phyloP scores from a whole-genome alignment of 2,329 filamentous ascomycete genomes.

The Trichoderma brevicompactum region DNA sequence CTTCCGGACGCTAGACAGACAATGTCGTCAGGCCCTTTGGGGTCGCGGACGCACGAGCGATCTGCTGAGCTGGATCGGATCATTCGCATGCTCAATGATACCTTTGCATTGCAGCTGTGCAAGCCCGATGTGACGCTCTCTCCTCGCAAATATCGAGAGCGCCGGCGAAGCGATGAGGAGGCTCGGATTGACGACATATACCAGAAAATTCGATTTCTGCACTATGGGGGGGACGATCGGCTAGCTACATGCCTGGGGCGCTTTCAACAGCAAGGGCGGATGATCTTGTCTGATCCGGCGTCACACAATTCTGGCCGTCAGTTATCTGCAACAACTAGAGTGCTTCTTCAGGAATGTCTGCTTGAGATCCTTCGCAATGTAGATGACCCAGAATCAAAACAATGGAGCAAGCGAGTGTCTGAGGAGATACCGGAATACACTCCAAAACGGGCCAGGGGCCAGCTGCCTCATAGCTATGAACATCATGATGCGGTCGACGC shows the following conservation, averaged over 20 bases:
- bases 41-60: not conserved
- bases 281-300: conserved; percentile 5
- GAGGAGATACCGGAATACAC: conserved; percentile 32
- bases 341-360: conserved; percentile 36
- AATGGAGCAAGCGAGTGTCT: conserved; percentile 34
- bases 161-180: conserved; percentile 34
- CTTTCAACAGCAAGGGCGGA: conserved; percentile 31
- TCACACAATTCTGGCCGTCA: not conserved
- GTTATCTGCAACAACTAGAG: conserved; percentile 29
- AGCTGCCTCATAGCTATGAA: not conserved
- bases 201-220: conserved; percentile 32
- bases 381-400: conserved; percentile 15
- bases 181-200: conserved; percentile 36
- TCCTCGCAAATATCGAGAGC: conserved; percentile 35
- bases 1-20: not conserved
- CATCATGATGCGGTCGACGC: conserved; percentile 26
- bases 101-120: conserved; percentile 36
- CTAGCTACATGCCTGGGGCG: conserved; percentile 34
- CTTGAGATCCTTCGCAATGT: conserved; percentile 31
- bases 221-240: conserved; percentile 31
- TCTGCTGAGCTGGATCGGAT: conserved; percentile 32
- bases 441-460: conserved; percentile 26
- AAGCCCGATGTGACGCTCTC: conserved; percentile 35
- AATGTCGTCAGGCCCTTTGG: conserved; percentile 7
- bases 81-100: conserved; percentile 36